A percentile compares a stretch with the other conserved stretches of the same genome.
These are phyloP conservation scores for Beauveria scarabaeidicola DNA, from an alignment of 2,329 filamentous ascomycete species.

Conservation along the genomic window DNA sequence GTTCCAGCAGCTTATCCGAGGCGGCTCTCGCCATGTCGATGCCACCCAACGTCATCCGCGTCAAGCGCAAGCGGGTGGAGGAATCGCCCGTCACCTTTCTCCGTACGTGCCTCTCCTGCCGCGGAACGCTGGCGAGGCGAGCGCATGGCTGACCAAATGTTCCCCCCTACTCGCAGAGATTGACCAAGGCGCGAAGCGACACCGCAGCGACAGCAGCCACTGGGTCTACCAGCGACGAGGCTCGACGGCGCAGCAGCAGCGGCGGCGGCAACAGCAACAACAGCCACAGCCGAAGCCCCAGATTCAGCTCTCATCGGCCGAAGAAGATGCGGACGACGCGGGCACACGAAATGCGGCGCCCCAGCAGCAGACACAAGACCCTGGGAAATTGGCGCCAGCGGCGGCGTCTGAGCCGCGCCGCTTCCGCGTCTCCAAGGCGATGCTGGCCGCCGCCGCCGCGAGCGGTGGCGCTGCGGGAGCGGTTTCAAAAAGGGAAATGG, in stretches of 20 bases:
- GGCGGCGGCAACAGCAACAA: constrained; percentile 14
- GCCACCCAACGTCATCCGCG: constrained; percentile 49
- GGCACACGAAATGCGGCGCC: background rate
- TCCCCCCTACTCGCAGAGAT: constrained; percentile 31
- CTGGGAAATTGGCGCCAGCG: constrained; percentile 9
- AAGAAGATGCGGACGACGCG: constrained; percentile 26
- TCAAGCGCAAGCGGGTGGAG: constrained; percentile 52
- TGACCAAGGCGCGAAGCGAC: constrained; percentile 44
- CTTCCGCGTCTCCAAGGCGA: constrained; percentile 47
- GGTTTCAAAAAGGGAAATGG: constrained; percentile 34
- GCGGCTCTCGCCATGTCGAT: constrained; percentile 38
- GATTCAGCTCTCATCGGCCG: constrained; percentile 40
- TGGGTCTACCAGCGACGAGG: constrained; percentile 50
- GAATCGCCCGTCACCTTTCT: constrained; percentile 48
- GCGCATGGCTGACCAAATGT: background rate
- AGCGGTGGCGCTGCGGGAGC: constrained; percentile 19
- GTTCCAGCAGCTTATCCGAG: background rate
- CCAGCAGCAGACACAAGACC: constrained; percentile 9
- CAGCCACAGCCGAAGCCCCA: constrained; percentile 27
- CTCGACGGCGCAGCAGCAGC: constrained; percentile 20
- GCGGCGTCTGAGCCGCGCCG: constrained; percentile 34
- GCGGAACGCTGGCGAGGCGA: background rate
- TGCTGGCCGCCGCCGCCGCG: constrained; percentile 27
- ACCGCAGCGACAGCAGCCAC: constrained; percentile 35
- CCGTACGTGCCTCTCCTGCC: constrained; percentile 29